Percentiles rank a stretch among this genome's conserved stretches.
These are phyloP conservation scores for Blastobotrys mokoenaii DNA, from an alignment of 805 yeast species.

Conservation along the genomic window DNA sequence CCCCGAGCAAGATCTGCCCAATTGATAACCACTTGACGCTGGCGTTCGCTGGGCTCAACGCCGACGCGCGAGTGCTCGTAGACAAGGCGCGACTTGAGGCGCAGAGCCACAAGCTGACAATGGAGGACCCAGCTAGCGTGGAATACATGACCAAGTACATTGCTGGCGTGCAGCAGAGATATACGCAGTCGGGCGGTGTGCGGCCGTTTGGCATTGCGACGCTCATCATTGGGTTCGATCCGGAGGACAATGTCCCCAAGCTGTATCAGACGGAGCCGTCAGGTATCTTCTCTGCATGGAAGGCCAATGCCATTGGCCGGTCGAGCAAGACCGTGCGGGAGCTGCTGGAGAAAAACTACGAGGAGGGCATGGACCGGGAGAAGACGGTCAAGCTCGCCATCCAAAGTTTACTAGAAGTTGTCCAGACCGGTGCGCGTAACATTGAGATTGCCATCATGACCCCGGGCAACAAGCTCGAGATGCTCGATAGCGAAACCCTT, in stretches of 20 bases:
- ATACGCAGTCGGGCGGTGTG: constrained; percentile 97
- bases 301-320: constrained; percentile 94
- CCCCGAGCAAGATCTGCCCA: constrained; percentile 89
- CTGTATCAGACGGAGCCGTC: constrained; percentile 95
- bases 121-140: constrained; percentile 87
- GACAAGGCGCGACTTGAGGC: constrained; percentile 96
- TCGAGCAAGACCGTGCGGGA: constrained; percentile 93
- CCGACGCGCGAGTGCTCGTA: constrained; percentile 93
- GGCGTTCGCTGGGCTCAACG: constrained; percentile 95
- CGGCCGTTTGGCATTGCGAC: constrained; percentile 97
- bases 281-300: constrained; percentile 96
- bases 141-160: constrained; percentile 90
- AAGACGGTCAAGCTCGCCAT: constrained; percentile 75
- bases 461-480: constrained; percentile 52
- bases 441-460: constrained; percentile 86
- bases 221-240: constrained; percentile 91
- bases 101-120: constrained; percentile 85
- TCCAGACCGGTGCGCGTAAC: constrained; percentile 95
- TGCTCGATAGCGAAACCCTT: constrained; percentile 61
- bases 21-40: constrained; percentile 84
- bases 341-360: constrained; percentile 82
- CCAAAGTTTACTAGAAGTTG: constrained; percentile 86
- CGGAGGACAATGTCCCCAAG: constrained; percentile 69
- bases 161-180: constrained; percentile 96
- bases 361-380: constrained; percentile 50